Conservation (phyloP, 495 filamentous ascomycete species). For the Penicillium steckii region DNA sequence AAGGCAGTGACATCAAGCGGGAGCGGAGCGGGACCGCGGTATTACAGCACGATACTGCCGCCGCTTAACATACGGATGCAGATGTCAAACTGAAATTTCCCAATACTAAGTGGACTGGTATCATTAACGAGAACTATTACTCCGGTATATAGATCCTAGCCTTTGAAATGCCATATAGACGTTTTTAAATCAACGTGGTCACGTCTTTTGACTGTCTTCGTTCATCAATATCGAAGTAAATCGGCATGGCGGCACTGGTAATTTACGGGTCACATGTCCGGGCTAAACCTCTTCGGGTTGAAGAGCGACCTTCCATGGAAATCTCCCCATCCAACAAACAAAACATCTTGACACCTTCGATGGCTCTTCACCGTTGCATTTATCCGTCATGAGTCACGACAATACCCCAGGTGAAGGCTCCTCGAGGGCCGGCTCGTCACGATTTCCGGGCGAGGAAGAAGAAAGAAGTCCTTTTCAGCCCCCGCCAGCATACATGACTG, state of each 20-base stretch:
- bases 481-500: slow-evolving; percentile 77
- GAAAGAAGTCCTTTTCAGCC: slow-evolving; percentile 33
- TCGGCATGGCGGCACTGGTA: slow-evolving; percentile 8
- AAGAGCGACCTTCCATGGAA: slow-evolving; percentile 25
- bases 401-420: slow-evolving; percentile 54
- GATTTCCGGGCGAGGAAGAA: slow-evolving; percentile 29
- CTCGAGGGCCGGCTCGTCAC: slow-evolving; percentile 39
- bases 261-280: slow-evolving; percentile 24
- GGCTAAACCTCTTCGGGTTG: slow-evolving; percentile 22
- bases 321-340: slow-evolving; percentile 20
- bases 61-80: neutral
- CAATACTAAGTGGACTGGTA: too few relatives aligned
- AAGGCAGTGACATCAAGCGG: slow-evolving; percentile 34
- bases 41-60: slow-evolving; percentile 3
- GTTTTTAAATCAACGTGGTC: too few relatives aligned
- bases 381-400: slow-evolving; percentile 69
- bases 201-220: too few relatives aligned
- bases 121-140: too few relatives aligned
- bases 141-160: too few relatives aligned
- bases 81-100: too few relatives aligned
- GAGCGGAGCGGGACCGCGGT: neutral
- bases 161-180: too few relatives aligned
- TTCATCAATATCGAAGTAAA: neutral
- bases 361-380: slow-evolving; percentile 11
- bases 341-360: slow-evolving; percentile 14